Conservation (phyloP, 202 grass and related monocot genomes). For the Schoenoplectus triqueter region DNA sequence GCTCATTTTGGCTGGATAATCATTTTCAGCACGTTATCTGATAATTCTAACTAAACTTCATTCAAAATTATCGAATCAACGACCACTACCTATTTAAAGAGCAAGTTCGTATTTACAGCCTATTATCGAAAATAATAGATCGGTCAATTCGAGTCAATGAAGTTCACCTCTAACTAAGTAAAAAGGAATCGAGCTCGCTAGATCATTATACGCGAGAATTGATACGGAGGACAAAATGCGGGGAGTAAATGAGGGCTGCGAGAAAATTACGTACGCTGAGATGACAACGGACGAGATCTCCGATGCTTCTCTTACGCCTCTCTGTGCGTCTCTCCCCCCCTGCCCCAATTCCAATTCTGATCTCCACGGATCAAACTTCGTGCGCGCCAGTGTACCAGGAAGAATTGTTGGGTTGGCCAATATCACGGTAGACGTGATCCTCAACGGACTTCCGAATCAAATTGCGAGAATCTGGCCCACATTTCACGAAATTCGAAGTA, state of each 20-base stretch:
- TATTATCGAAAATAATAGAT: not conserved
- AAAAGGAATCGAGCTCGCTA: not conserved
- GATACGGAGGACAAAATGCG: not conserved
- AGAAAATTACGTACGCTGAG: constrained; percentile 24
- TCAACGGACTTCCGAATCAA: not conserved
- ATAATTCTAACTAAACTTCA: constrained; percentile 23
- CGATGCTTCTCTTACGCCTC: constrained; percentile 34
- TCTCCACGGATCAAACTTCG: constrained; percentile 33
- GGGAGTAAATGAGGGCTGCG: not conserved
- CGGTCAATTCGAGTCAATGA: constrained; percentile 21
- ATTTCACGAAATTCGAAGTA: too few relatives aligned
- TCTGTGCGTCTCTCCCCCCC: constrained; percentile 3
- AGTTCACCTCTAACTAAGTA: not conserved
- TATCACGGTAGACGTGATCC: constrained; percentile 3
- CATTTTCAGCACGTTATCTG: not conserved
- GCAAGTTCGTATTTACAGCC: not conserved
- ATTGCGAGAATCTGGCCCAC: not conserved
- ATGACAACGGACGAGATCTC: constrained; percentile 32
- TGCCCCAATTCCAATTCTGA: not conserved
- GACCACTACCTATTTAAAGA: not conserved
- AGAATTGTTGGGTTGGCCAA: not conserved
- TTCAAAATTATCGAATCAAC: constrained; percentile 9
- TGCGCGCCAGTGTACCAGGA: constrained; percentile 38
- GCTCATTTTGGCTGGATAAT: not conserved
- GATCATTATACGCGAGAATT: not conserved